Base-by-base conservation (phyloP, 108 stramenopile genomes). In the Skeletonema marinoi region DNA sequence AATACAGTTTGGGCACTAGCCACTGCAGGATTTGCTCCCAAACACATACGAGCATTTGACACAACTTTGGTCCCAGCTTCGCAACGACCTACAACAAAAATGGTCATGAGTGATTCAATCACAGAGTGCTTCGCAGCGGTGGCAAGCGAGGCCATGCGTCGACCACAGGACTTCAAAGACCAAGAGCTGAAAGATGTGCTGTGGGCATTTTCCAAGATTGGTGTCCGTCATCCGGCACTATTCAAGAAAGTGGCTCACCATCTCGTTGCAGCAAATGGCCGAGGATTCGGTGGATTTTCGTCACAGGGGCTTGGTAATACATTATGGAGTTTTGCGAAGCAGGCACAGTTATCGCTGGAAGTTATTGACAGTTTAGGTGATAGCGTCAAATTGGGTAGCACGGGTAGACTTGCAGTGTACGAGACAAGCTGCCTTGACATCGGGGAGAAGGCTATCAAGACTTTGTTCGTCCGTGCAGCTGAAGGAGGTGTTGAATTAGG, bases 121-220 rank as follows among this genome's bases (percentile, higher is more conserved):
- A 88, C 85, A 6, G 50, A 72, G 25, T 80, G 82, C 32, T 90
- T 90, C 72, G 90, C 82, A 1, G 75, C 89, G 12, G 90, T 87
- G 25, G 81, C 90, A 3, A 64, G 70, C 4, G 92, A 95, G 64
- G 65, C 91, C 25, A 90, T 91, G 85, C 65, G 87, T 50, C 81
- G 94, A 56, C 91, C 94, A 35, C 36, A 88, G 14, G 66, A 90
- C 29, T 95, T 95, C 65, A 93, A 95, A 67, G 68, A 85, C 30
- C 94, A 95, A 83, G 92, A 95, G 61, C 71, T 93, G 44, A 93
- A 93, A 75, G 92, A 95, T 75, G 74, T 91, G 4, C 51, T 93
- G 31, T 95, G 92, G 92, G 69, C 83, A 31, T 89, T 95, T 76
- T 87, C 91, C 12, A 89, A 84, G 74, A 74, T 79, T 73, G 91